Evolutionary conservation across 1,139 yeast species (phyloP).

Genomic region (Kodamaea sp.): DNA sequence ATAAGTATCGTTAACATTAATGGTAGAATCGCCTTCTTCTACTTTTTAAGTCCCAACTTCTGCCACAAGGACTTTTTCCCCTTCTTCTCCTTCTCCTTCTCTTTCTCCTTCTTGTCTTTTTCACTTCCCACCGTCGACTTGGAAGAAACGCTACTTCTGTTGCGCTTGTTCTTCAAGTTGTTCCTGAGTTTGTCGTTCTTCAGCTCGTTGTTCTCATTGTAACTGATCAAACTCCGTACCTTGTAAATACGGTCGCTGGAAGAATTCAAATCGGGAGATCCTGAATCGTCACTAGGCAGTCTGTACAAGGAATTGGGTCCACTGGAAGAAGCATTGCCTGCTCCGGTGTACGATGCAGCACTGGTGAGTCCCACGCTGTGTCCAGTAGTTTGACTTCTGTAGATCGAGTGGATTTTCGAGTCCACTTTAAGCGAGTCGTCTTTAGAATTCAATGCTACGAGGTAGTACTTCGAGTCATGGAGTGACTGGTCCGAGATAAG

Average conservation of each 20-base stretch:
- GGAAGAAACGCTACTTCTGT: conserved; percentile 9
- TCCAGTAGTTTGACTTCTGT: conserved; percentile 24
- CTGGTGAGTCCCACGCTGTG: conserved; percentile 7
- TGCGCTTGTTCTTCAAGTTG: conserved; percentile 17
- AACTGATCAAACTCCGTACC: conserved; percentile 39
- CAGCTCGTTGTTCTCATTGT: conserved; percentile 27
- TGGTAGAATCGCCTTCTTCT: no score
- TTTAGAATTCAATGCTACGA: conserved; percentile 22
- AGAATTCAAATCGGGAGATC: conserved; percentile 6
- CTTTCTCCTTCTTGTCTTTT: conserved; percentile 13
- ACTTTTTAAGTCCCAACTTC: conserved; percentile 34
- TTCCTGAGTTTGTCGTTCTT: conserved; percentile 25
- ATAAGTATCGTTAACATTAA: no score
- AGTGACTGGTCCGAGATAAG: conserved; percentile 34
- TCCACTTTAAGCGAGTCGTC: conserved; percentile 26
- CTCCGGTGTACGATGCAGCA: conserved; percentile 3
- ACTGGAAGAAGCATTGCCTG: conserved; percentile 1
- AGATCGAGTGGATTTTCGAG: conserved; percentile 35
- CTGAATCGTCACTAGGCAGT: conserved; percentile 10
- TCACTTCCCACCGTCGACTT: conserved; percentile 14
- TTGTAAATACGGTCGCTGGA: conserved; percentile 31
- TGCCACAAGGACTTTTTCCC: conserved; percentile 34
- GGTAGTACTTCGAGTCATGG: conserved; percentile 26
- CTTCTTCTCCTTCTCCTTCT: conserved; percentile 12
- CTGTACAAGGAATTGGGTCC: conserved; percentile 10